A percentile compares a stretch with the other conserved stretches of the same genome.
phyloP scores from a whole-genome alignment of 73 alveolate genomes.

The Uronychia setigera region DNA sequence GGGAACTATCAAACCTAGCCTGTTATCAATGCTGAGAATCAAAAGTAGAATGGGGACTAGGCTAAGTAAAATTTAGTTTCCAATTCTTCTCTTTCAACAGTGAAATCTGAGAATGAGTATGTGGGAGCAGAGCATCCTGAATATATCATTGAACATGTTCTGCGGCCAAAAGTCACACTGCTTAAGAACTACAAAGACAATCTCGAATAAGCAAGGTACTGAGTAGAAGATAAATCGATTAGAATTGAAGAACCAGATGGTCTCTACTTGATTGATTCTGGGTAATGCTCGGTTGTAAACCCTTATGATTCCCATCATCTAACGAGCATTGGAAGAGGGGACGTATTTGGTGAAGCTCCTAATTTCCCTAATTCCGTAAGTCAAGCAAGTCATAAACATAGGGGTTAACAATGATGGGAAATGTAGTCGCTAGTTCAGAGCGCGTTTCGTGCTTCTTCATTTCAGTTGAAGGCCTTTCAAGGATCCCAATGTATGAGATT shows the following conservation, averaged over 20 bases:
- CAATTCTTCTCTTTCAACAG: not conserved
- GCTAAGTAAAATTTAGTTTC: too few relatives aligned
- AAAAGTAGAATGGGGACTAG: not conserved
- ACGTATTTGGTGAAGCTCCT: slow-evolving; percentile 38
- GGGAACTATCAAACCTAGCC: not conserved
- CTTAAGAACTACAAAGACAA: not conserved
- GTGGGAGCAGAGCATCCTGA: not conserved
- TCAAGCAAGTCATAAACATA: not conserved
- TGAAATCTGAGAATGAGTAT: not conserved
- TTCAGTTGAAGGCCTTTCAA: slow-evolving; percentile 7
- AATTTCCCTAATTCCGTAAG: not conserved
- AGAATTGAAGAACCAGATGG: slow-evolving; percentile 38
- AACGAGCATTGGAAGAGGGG: slow-evolving; percentile 18
- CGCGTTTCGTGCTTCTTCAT: slow-evolving; percentile 39
- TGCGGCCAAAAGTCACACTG: not conserved
- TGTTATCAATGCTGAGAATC: not conserved
- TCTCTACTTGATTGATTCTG: slow-evolving; percentile 38
- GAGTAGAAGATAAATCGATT: not conserved
- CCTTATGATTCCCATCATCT: slow-evolving; percentile 29
- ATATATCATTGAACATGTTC: not conserved
- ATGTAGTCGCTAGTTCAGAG: slow-evolving; percentile 14
- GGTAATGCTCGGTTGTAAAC: slow-evolving; percentile 26
- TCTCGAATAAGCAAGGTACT: not conserved
- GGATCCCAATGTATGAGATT: slow-evolving; percentile 34
- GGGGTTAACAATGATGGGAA: slow-evolving; percentile 32